These are phyloP conservation scores for Eimeria sp. DNA, from an alignment of 169 alveolate genomes.

Conservation along the genomic window DNA sequence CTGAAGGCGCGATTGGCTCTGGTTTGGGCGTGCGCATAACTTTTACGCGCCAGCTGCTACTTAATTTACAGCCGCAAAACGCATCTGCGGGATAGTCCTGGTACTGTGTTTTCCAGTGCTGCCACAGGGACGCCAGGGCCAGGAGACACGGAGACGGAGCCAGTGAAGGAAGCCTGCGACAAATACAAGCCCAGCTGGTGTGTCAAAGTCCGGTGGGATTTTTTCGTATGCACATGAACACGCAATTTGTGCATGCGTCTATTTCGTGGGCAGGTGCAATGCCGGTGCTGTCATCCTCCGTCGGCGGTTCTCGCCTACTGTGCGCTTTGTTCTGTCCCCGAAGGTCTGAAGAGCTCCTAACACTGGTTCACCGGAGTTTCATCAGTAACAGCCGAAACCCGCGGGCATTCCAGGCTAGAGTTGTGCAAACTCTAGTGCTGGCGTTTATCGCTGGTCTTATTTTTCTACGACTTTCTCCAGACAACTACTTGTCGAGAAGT, in stretches of 20 bases:
- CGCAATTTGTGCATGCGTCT: neutral
- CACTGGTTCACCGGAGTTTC: constrained; percentile 70
- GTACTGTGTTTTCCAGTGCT: neutral
- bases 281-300: neutral
- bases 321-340: neutral
- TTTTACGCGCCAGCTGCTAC: neutral
- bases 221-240: neutral
- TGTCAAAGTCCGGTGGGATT: neutral
- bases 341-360: constrained; percentile 45
- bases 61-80: neutral
- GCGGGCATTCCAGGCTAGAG: constrained; percentile 71
- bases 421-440: constrained; percentile 76
- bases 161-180: constrained; percentile 20
- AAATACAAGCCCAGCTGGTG: constrained; percentile 68
- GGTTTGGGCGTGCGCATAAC: neutral
- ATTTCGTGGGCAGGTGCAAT: neutral
- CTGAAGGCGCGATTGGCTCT: neutral
- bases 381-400: constrained; percentile 82
- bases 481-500: constrained; percentile 71
- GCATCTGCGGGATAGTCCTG: neutral
- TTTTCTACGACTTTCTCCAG: constrained; percentile 53
- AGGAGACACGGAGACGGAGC: constrained; percentile 1
- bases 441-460: constrained; percentile 79
- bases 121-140: constrained; percentile 22
- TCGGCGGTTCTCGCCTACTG: neutral